A percentile compares a stretch with the other conserved stretches of the same genome.
Evolutionary conservation across 441 rosid species (phyloP).

Genomic region (Erysimum pusillum): DNA sequence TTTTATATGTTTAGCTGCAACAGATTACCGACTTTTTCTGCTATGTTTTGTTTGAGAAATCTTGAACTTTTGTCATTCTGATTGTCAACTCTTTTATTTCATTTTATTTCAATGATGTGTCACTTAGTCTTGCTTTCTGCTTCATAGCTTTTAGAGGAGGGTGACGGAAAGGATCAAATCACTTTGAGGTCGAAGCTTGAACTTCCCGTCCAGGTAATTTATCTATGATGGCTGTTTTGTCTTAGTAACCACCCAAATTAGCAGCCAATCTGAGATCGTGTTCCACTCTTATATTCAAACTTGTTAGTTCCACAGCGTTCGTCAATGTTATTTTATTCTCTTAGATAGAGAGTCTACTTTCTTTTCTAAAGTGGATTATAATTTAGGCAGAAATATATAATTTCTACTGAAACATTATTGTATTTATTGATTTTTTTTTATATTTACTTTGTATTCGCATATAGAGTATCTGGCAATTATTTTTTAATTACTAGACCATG

Average conservation of each 20-base stretch:
- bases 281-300: conserved; percentile 31
- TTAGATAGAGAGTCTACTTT: conserved; percentile 25
- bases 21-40: background rate
- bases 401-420: conserved; percentile 25
- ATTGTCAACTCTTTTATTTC: conserved; percentile 44
- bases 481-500: conserved; percentile 36
- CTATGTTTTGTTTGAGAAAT: conserved; percentile 31
- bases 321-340: background rate
- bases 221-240: conserved; percentile 25
- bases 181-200: conserved; percentile 96
- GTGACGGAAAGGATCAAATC: conserved; percentile 83
- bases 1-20: background rate
- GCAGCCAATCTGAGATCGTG: conserved; percentile 20
- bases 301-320: conserved; percentile 15
- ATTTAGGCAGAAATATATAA: background rate
- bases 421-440: background rate
- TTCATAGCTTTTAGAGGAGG: conserved; percentile 85
- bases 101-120: conserved; percentile 35
- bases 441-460: conserved; percentile 5
- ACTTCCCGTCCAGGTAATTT: conserved; percentile 92
- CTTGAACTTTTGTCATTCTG: conserved; percentile 28
- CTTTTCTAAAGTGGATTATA: conserved; percentile 18
- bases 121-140: conserved; percentile 33
- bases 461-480: conserved; percentile 17
- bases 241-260: conserved; percentile 16